Evolutionary conservation across 495 filamentous ascomycete genomes (phyloP).

Genomic region (Aspergillus ellipticus): DNA sequence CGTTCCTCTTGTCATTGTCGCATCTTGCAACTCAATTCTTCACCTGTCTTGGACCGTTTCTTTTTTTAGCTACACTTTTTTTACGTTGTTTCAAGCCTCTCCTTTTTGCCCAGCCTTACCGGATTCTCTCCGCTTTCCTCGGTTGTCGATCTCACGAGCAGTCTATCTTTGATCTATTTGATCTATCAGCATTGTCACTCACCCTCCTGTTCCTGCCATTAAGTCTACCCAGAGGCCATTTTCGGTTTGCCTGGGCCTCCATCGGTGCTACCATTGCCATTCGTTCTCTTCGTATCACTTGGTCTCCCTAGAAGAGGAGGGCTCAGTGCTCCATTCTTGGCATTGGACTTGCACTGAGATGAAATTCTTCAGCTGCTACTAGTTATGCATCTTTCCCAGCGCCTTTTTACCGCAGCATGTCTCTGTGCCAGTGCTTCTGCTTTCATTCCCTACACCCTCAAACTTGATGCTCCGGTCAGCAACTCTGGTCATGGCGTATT

Average conservation of each 20-base stretch:
- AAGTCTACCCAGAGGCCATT: not conserved
- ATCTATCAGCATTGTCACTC: not conserved
- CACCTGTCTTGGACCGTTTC: not conserved
- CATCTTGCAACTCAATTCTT: conserved; percentile 5
- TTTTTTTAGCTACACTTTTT: conserved; percentile 18
- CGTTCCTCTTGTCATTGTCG: not conserved
- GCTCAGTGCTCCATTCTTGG: not conserved
- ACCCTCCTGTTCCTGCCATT: not conserved
- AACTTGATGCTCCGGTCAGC: conserved; percentile 7
- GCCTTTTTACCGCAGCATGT: conserved; percentile 25
- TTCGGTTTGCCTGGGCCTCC: conserved; percentile 13
- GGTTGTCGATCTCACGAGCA: not conserved
- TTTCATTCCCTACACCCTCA: conserved; percentile 21
- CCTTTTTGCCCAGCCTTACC: conserved; percentile 6
- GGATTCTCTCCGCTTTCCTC: not conserved
- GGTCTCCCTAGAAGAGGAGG: not conserved
- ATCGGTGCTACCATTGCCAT: conserved; percentile 12
- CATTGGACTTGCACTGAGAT: not conserved
- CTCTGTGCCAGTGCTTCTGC: conserved; percentile 16
- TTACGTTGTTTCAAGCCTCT: conserved; percentile 13
- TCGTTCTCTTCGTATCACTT: conserved; percentile 1
- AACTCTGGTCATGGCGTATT: conserved; percentile 1
- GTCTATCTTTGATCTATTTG: not conserved
- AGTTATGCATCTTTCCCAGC: conserved; percentile 37
- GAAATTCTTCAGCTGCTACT: not conserved